phyloP scores from a whole-genome alignment of 768 basidiomycete species.

The Boletus eberwhitei region DNA sequence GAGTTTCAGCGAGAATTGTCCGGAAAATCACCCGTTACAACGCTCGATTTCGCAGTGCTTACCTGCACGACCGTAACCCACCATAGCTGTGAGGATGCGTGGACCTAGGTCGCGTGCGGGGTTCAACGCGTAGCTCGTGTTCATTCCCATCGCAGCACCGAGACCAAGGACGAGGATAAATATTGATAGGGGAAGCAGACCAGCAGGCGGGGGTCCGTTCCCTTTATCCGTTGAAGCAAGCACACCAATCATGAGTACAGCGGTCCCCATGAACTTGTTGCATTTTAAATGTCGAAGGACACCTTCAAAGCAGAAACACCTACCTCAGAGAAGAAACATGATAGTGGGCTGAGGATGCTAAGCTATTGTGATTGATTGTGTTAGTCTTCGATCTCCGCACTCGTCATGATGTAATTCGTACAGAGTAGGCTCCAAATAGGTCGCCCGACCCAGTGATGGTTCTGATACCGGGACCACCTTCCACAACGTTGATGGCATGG shows the following conservation, averaged over 20 bases:
- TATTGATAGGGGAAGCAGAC: conserved; percentile 50
- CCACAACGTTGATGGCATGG: conserved; percentile 57
- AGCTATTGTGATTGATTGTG: conserved; percentile 15
- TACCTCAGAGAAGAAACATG: conserved; percentile 43
- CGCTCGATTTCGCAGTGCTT: background rate
- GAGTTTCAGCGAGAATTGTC: background rate
- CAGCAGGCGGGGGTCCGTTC: conserved; percentile 46
- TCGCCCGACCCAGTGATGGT: conserved; percentile 49
- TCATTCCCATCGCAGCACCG: conserved; percentile 52
- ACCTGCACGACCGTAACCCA: conserved; percentile 49
- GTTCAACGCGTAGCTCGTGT: conserved; percentile 62
- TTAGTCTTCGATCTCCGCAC: background rate
- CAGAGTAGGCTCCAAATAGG: conserved; percentile 57
- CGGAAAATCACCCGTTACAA: conserved; percentile 33
- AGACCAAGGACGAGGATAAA: conserved; percentile 56
- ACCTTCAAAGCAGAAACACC: background rate
- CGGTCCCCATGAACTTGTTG: conserved; percentile 50
- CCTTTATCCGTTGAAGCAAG: conserved; percentile 50
- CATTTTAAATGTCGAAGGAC: background rate
- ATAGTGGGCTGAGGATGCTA: conserved; percentile 36
- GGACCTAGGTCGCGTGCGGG: conserved; percentile 68
- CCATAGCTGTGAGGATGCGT: conserved; percentile 59
- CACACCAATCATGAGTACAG: conserved; percentile 48
- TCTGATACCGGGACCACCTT: conserved; percentile 48
- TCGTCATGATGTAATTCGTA: conserved; percentile 22